Percentiles rank a stretch among this genome's conserved stretches.
phyloP scores from a whole-genome alignment of 2,329 filamentous ascomycete genomes.

The Dothideomycetidae sp. region DNA sequence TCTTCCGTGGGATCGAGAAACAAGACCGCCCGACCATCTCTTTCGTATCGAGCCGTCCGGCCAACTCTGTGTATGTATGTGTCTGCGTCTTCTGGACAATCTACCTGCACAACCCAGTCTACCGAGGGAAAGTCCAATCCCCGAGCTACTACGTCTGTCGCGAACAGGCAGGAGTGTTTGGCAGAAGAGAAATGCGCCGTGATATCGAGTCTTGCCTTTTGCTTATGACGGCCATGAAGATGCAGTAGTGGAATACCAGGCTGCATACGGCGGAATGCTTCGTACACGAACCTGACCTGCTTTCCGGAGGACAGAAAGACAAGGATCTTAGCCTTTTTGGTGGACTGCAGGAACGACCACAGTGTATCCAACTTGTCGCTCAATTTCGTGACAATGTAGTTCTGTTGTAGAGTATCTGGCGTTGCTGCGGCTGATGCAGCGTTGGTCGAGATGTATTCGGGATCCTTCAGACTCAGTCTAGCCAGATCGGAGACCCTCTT shows the following conservation, averaged over 20 bases:
- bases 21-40: constrained; percentile 71
- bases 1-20: constrained; percentile 91
- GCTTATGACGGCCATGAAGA: constrained; percentile 87
- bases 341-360: constrained; percentile 82
- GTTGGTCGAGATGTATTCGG: constrained; percentile 91
- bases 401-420: constrained; percentile 71
- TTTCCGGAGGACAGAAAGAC: constrained; percentile 94
- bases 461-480: constrained; percentile 71
- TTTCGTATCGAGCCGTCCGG: constrained; percentile 84
- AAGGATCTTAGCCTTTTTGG: constrained; percentile 85
- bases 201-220: constrained; percentile 74
- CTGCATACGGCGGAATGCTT: constrained; percentile 81
- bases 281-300: constrained; percentile 91
- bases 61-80: constrained; percentile 97
- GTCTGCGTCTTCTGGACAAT: constrained; percentile 90
- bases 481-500: constrained; percentile 87
- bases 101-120: constrained; percentile 98
- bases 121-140: constrained; percentile 93
- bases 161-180: constrained; percentile 77
- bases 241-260: constrained; percentile 88
- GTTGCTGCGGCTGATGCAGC: constrained; percentile 68
- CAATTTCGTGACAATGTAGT: constrained; percentile 75
- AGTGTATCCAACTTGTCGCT: constrained; percentile 82
- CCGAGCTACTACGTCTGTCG: constrained; percentile 86
- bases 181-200: constrained; percentile 68